Evolutionary conservation across 768 basidiomycete genomes (phyloP), one percentile per base, ranked within the genome.

Genomic region (Pluteus cervinus): DNA sequence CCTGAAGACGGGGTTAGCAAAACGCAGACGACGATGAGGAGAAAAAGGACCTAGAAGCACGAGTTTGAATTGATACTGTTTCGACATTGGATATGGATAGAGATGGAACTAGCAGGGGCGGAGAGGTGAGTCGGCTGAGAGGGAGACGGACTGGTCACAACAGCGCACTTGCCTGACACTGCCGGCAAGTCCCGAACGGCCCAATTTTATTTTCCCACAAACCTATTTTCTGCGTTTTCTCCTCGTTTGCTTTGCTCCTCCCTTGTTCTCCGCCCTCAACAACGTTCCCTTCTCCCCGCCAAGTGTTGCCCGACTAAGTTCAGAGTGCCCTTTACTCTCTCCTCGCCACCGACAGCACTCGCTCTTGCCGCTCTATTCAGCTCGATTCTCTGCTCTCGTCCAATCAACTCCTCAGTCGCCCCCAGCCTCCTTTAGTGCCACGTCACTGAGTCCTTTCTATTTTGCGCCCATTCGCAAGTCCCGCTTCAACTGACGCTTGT

Each of bases 41-140:
- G 15, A 23, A 14, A 10, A 66, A 75, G 46, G 44, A 88, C 96
- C 96, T 45, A 97, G 78, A 31, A 97, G 77, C 46, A 97, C 94
- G 48, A 98, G 85, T 61, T 97, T 97, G 71, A 94, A 96, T 63
- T 90, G 88, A 49, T 75, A 86, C 65, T 91, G 88, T 60, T 86
- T 87, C n/a, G n/a, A n/a, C n/a, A 40, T 40, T 40, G 43, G 89
- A 88, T 89, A 92, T 93, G 63, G 63, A 63, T 48, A 58, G 56
- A 41, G 46, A 49, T 44, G 47, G 50, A 46, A 44, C 49, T 46
- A 45, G 53, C 43, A 53, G 43, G 46, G 53, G 48, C 49, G 41
- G 54, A 50, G 56, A 47, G 46, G 51, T 38, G 40, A 22, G 45
- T 47, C 50, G 45, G 45, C 52, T 48, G 44, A 45, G 42, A 50